Percentiles rank a stretch among this genome's conserved stretches.
phyloP scores from a whole-genome alignment of 2,329 filamentous ascomycete genomes.

The Aspergillus luchuensis region DNA sequence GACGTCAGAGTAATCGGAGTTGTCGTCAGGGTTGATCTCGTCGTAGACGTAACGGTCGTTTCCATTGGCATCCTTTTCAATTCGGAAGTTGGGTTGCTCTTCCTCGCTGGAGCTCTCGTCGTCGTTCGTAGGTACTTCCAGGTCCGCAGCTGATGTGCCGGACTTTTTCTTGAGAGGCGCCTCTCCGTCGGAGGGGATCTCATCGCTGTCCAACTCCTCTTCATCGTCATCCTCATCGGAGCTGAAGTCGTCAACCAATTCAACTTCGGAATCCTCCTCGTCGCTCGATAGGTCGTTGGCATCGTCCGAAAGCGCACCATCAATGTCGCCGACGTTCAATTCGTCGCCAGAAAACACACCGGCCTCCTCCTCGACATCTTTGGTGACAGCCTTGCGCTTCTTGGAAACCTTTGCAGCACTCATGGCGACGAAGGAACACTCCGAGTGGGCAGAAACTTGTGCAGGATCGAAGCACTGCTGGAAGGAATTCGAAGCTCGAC shows the following conservation, averaged over 20 bases:
- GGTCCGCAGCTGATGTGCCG: constrained; percentile 24
- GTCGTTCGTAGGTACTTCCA: constrained; percentile 13
- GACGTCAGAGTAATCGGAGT: constrained; percentile 90
- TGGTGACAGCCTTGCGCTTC: constrained; percentile 67
- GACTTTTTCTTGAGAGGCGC: constrained; percentile 43
- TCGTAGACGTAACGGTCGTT: constrained; percentile 87
- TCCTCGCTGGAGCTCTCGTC: constrained; percentile 36
- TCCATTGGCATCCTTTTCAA: constrained; percentile 83
- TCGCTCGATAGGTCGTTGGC: constrained; percentile 44
- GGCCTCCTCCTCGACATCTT: constrained; percentile 53
- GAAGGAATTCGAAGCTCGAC: constrained; percentile 5
- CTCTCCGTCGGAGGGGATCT: constrained; percentile 51
- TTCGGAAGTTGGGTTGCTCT: constrained; percentile 56
- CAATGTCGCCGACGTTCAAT: constrained; percentile 50
- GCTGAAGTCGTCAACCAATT: constrained; percentile 58
- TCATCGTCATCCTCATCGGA: constrained; percentile 53
- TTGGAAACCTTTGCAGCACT: constrained; percentile 46
- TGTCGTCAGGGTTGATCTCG: constrained; percentile 92
- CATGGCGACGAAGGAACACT: constrained; percentile 30
- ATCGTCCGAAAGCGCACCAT: constrained; percentile 47
- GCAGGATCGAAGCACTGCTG: not conserved
- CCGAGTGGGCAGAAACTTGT: not conserved
- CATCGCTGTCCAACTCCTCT: constrained; percentile 54
- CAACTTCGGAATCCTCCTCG: constrained; percentile 51
- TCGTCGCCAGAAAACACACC: constrained; percentile 63